Base-by-base conservation (phyloP, 2,329 filamentous ascomycete genomes). In the Aspergillus calidoustus region DNA sequence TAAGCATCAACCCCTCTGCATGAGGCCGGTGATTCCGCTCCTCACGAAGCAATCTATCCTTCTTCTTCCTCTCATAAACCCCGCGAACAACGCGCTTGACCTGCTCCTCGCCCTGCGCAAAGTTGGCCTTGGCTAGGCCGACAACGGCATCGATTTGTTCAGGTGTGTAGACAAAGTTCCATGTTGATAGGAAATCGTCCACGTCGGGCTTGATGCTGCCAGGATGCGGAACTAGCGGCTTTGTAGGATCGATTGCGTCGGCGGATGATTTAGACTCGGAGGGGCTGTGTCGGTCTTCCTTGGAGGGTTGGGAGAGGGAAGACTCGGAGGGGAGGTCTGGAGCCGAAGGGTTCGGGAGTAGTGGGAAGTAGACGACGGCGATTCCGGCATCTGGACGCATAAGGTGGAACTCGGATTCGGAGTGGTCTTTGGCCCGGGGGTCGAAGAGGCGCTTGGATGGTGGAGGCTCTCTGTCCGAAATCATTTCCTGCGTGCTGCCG, bases 111-210 rank as follows among this genome's bases (percentile, higher is more conserved):
- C 94, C 93, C 74, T 96, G 92, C 6, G 86, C 83, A 68, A 92
- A 99, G 76, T 99, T 99, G 11, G 92, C 92, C 59, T 87, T 84
- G 1, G 95, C 93, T 30, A 99, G 84, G 5, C 85, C 83, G 2
- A 97, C 90, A 0, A 96, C 92, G 28, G 87, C 86, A 69, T 98
- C 93, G 56, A 99, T 88, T 76, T 99, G 90, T 60, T 95, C 89
- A 0, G 93, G 89, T 2, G 91, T 96, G 76, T 98, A 99, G 31
- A 97, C 89, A 74, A 98, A 98, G 74, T 99, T 99, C 95, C 95
- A 99, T 0, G 95, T 99, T 68, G 88, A 92, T 81, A 98, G 87
- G 77, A 93, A 98, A 63, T 97, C 92, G 57, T 87, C 91, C 2
- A 85, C 86, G 25, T 89, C 88, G 0, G 95, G 95, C 68, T 97